A percentile compares a stretch with the other conserved stretches of the same genome.
Conservation (phyloP, 2,329 filamentous ascomycete species). For the Penicillium expansum region DNA sequence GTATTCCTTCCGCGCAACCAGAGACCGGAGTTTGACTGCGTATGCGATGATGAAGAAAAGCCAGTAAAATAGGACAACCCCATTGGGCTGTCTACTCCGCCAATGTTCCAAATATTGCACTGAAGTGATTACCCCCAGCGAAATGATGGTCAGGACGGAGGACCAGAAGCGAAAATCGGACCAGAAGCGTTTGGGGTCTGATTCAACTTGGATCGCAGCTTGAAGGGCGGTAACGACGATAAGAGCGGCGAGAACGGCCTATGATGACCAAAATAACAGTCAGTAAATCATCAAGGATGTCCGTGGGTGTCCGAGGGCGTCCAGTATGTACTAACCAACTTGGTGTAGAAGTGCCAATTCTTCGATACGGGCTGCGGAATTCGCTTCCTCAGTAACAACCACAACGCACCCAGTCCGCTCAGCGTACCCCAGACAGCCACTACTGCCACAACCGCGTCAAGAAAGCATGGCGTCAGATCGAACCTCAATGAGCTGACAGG, state of each 20-base stretch:
- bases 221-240: constrained; percentile 68
- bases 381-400: constrained; percentile 72
- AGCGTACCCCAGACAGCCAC: constrained; percentile 79
- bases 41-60: constrained; percentile 76
- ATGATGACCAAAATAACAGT: constrained; percentile 4
- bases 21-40: constrained; percentile 78
- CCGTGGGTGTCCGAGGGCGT: neutral
- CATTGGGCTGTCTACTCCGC: constrained; percentile 79
- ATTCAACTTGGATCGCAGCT: constrained; percentile 70
- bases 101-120: constrained; percentile 86
- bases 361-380: constrained; percentile 66
- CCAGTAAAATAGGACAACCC: constrained; percentile 90
- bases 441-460: constrained; percentile 80
- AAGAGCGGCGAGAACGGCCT: constrained; percentile 65
- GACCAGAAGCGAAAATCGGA: constrained; percentile 86
- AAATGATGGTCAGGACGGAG: constrained; percentile 67
- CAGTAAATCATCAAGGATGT: neutral
- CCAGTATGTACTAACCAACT: constrained; percentile 63
- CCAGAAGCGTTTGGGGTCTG: constrained; percentile 67
- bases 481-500: constrained; percentile 82
- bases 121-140: constrained; percentile 69
- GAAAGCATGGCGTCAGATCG: constrained; percentile 96
- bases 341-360: constrained; percentile 90
- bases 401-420: constrained; percentile 72
- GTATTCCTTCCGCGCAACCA: constrained; percentile 75